Conservation (phyloP, 805 yeast species). For the Metschnikowia cerradonensis region DNA sequence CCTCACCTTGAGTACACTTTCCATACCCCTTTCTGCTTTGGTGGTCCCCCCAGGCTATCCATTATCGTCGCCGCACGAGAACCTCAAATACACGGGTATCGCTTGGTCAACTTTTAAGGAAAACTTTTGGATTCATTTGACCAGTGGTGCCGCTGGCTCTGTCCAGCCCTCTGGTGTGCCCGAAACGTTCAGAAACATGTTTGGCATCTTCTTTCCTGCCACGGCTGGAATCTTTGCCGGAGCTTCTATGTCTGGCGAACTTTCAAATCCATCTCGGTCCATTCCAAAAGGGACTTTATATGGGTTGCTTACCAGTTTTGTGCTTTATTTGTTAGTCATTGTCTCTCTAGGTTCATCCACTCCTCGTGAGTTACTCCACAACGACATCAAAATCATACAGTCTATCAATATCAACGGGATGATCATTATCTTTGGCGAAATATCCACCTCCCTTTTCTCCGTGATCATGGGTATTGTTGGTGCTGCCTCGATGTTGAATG, state of each 20-base stretch:
- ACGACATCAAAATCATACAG: conserved; percentile 83
- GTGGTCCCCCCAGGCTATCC: conserved; percentile 57
- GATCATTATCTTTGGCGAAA: conserved; percentile 80
- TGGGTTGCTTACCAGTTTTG: conserved; percentile 76
- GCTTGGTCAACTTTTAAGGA: conserved; percentile 60
- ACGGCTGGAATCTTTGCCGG: conserved; percentile 99
- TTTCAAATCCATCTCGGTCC: conserved; percentile 77
- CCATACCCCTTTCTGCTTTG: conserved; percentile 76
- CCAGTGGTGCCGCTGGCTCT: conserved; percentile 92
- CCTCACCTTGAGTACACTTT: conserved; percentile 65
- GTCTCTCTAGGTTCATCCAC: conserved; percentile 73
- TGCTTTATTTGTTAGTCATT: conserved; percentile 75
- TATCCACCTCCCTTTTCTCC: conserved; percentile 86
- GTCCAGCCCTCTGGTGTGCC: conserved; percentile 41
- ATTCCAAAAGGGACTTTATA: conserved; percentile 92
- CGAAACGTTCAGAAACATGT: conserved; percentile 79
- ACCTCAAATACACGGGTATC: conserved; percentile 62
- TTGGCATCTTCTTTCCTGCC: conserved; percentile 96
- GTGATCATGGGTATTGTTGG: conserved; percentile 95
- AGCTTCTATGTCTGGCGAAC: conserved; percentile 96
- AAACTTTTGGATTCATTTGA: conserved; percentile 76
- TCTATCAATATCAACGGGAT: conserved; percentile 66
- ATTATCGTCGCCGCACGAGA: conserved; percentile 44
- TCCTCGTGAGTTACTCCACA: conserved; percentile 72
- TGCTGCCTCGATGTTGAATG: conserved; percentile 86